Percentiles rank a stretch among this genome's conserved stretches.
phyloP scores from a whole-genome alignment of 345 rosid species.

The Cardiospermum halicacabum region DNA sequence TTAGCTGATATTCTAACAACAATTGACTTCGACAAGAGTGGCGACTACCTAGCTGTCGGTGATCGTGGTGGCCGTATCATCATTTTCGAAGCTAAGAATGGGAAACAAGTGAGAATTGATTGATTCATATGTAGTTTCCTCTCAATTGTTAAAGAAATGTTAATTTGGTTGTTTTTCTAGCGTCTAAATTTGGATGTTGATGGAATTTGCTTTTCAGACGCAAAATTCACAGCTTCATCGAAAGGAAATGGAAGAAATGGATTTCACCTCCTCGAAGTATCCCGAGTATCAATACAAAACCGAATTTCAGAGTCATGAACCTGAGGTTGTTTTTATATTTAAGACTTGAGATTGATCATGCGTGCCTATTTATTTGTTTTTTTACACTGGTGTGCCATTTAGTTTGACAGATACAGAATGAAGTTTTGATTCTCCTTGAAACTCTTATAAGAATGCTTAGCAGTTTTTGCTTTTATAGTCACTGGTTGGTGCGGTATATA shows the following conservation, averaged over 20 bases:
- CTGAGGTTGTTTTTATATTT: slow-evolving; percentile 39
- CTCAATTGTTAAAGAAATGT: slow-evolving; percentile 2
- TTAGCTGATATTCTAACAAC: slow-evolving; percentile 50
- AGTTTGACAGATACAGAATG: no score
- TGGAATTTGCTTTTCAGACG: slow-evolving; percentile 26
- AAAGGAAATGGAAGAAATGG: slow-evolving; percentile 46
- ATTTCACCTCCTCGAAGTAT: slow-evolving; percentile 23
- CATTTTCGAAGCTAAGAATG: slow-evolving; percentile 39
- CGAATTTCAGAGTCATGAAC: slow-evolving; percentile 73
- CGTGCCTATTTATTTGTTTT: no score
- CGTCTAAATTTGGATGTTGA: slow-evolving; percentile 6
- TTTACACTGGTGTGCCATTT: no score
- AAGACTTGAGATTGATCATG: not conserved
- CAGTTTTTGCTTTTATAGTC: no score
- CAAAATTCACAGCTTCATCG: slow-evolving; percentile 21
- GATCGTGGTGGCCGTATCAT: slow-evolving; percentile 63
- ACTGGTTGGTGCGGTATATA: not conserved
- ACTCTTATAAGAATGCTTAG: no score
- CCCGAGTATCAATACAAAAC: slow-evolving; percentile 54
- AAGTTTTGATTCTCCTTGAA: no score
- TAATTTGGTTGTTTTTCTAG: slow-evolving; percentile 2
- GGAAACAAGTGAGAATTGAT: slow-evolving; percentile 25
- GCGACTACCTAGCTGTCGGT: slow-evolving; percentile 58
- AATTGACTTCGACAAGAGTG: slow-evolving; percentile 49
- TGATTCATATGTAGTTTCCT: not conserved